Percentiles rank a stretch among this genome's conserved stretches.
phyloP scores from a whole-genome alignment of 495 filamentous ascomycete species.

The Beverwykella pulmonaria region DNA sequence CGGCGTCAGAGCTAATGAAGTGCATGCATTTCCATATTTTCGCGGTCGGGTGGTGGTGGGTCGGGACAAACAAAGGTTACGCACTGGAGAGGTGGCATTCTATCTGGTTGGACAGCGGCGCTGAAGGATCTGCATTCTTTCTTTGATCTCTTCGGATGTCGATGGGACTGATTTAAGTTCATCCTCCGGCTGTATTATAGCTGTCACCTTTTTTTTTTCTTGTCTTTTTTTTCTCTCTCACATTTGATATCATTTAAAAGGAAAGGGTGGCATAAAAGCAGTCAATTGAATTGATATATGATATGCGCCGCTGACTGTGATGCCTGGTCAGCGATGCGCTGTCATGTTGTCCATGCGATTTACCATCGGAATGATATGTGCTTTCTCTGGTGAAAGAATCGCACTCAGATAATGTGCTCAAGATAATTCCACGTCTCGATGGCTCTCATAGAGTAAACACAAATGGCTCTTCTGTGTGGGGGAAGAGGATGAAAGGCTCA shows the following conservation, averaged over 20 bases:
- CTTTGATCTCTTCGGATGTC: background rate
- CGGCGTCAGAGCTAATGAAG: background rate
- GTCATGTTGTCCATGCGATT: no score
- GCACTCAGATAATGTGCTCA: no score
- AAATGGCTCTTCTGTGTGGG: no score
- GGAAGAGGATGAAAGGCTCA: background rate
- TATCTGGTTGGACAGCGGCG: background rate
- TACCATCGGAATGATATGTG: no score
- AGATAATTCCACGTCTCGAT: no score
- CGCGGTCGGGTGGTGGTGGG: background rate
- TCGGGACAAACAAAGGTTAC: background rate
- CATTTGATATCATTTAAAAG: no score
- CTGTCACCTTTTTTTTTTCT: conserved; percentile 6
- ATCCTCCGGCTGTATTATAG: conserved; percentile 22
- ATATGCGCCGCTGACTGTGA: background rate
- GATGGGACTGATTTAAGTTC: background rate
- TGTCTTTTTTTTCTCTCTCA: no score
- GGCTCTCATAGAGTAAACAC: background rate
- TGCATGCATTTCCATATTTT: background rate
- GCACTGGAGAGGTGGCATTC: conserved; percentile 14
- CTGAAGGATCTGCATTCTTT: conserved; percentile 1
- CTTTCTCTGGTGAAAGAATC: no score
- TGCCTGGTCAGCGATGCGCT: background rate
- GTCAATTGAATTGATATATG: conserved; percentile 18
- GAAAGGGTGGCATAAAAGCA: conserved; percentile 19